Evolutionary conservation across 495 filamentous ascomycete genomes (phyloP), one percentile per base, ranked within the genome.

Genomic region (Neurospora sp.): DNA sequence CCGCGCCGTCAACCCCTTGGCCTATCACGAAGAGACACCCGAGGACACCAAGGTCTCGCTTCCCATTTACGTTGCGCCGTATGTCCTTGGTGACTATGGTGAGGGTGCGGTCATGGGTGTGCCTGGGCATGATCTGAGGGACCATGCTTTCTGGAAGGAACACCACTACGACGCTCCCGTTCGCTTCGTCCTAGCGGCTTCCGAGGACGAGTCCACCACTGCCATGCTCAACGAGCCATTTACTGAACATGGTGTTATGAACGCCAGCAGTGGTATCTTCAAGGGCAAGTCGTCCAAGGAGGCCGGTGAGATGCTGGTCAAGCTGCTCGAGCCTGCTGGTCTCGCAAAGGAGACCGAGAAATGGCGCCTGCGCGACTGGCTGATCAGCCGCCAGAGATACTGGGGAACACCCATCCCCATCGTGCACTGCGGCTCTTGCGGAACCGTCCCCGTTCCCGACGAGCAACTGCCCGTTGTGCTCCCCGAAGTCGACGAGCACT

Each of bases 371-470:
- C 82, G 92, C 71, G 94, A 97, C 77, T 97, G 94, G 94, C 80
- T 97, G 70, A 90, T 97, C 71, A 95, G 92, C 75, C 87, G 94
- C 27, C 94, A 97, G 78, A 85, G 94, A 70, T 96, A 96, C 79
- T 97, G 94, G 94, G 94, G 94, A 3, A 88, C 93, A 3, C 94
- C 94, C 1, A 97, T 97, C 72, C 94, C 94, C 16, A 93, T 97
- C 71, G 88, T 97, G 35, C 93, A 97, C 81, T 97, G 94, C 76
- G 79, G 78, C 22, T 84, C 85, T 14, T 97, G 94, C 79, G 94
- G 94, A 18, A 81, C 90, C 3, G 91, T 96, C 3, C 91, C 93
- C 0, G 94, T 97, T 1, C 92, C 93, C 0, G 85, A 86, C 3
- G 83, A 91, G 35, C 85, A 96, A 68, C 85, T 97, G 16, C 94